phyloP scores from a whole-genome alignment of 2,329 filamentous ascomycete genomes.

The Fusarium sp. region DNA sequence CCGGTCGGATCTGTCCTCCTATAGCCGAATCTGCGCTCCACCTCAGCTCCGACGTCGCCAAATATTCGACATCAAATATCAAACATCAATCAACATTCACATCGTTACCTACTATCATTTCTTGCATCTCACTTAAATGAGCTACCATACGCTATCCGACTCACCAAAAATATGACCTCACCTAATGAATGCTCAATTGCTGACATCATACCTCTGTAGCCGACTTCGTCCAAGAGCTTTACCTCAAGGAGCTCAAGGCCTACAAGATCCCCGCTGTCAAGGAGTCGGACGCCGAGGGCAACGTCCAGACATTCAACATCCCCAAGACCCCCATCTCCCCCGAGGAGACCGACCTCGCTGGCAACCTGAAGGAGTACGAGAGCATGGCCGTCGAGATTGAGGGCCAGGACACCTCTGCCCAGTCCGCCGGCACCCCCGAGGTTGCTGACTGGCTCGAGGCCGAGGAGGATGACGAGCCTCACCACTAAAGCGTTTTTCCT shows the following conservation, averaged over 20 bases:
- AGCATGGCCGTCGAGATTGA: conserved; percentile 93
- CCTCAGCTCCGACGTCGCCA: conserved; percentile 48
- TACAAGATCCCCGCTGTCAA: conserved; percentile 92
- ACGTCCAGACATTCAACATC: conserved; percentile 87
- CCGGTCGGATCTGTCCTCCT: conserved; percentile 40
- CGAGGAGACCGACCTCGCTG: conserved; percentile 93
- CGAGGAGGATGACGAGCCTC: conserved; percentile 71
- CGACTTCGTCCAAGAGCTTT: conserved; percentile 98
- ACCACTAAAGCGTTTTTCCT: conserved; percentile 61
- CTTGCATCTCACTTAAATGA: neutral
- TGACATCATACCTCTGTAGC: conserved; percentile 66
- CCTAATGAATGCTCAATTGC: conserved; percentile 31
- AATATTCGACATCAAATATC: conserved; percentile 14
- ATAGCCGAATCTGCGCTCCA: conserved; percentile 50
- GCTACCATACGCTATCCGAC: neutral
- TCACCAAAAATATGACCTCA: conserved; percentile 3
- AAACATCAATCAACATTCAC: neutral
- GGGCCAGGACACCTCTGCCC: conserved; percentile 77
- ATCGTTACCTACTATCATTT: neutral
- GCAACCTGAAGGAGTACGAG: conserved; percentile 95
- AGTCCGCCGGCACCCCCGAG: conserved; percentile 70
- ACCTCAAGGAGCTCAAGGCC: conserved; percentile 93
- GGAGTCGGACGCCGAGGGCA: conserved; percentile 86
- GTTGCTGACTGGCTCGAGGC: conserved; percentile 85
- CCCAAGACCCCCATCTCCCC: conserved; percentile 88